These are phyloP conservation scores for Cordyceps pruinosa DNA, from an alignment of 2,329 filamentous ascomycete species.

Conservation along the genomic window DNA sequence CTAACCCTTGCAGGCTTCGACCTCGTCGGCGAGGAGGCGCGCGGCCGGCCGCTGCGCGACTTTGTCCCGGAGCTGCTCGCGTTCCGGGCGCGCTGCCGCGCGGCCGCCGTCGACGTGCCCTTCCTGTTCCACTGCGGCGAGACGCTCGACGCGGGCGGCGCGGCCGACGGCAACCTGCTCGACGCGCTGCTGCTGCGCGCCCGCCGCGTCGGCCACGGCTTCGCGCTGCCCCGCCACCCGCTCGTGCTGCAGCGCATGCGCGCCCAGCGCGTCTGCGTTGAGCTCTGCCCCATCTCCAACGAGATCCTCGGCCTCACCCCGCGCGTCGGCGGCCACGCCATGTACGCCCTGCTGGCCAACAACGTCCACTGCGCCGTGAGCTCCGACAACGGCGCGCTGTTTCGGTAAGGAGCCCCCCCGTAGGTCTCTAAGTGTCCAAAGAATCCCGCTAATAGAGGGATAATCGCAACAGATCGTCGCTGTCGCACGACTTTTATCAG, in stretches of 20 bases:
- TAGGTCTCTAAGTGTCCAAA: no score
- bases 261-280: conserved; percentile 58
- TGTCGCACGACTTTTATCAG: conserved; percentile 74
- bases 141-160: conserved; percentile 58
- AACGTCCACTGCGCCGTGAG: conserved; percentile 68
- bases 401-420: conserved; percentile 40
- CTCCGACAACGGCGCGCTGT: conserved; percentile 68
- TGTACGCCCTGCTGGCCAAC: conserved; percentile 63
- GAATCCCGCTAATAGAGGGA: neutral
- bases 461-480: conserved; percentile 46
- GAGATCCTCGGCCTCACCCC: conserved; percentile 66
- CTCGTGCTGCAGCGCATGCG: conserved; percentile 61
- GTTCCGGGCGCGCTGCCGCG: conserved; percentile 47
- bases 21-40: conserved; percentile 60
- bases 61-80: conserved; percentile 49
- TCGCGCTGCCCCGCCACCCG: conserved; percentile 60
- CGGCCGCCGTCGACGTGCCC: conserved; percentile 49
- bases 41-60: conserved; percentile 50
- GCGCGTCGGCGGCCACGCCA: conserved; percentile 56
- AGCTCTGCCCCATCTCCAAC: conserved; percentile 71
- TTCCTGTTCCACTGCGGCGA: conserved; percentile 75
- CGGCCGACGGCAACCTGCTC: conserved; percentile 60
- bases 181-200: conserved; percentile 60
- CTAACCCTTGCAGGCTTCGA: conserved; percentile 46
- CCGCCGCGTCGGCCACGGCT: conserved; percentile 69